phyloP scores from a whole-genome alignment of 2,329 filamentous ascomycete species.

The Cordyceps sp. region DNA sequence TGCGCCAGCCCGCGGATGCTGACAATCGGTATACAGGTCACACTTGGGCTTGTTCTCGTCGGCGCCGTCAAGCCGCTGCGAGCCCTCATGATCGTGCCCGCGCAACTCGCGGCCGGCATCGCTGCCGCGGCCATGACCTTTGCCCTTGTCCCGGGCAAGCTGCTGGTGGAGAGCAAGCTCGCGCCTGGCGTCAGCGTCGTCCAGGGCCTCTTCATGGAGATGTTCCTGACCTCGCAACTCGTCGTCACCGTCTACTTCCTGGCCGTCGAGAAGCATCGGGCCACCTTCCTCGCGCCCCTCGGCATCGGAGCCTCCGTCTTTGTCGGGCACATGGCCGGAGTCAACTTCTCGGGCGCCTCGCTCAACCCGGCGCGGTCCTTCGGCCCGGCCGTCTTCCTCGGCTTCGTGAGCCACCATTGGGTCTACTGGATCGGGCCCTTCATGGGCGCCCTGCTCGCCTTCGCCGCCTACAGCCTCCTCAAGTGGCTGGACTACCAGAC shows the following conservation, averaged over 20 bases:
- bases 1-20: neutral
- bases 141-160: conserved; percentile 37
- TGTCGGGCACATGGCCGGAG: conserved; percentile 30
- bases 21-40: conserved; percentile 19
- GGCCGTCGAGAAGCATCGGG: conserved; percentile 56
- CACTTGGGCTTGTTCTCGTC: conserved; percentile 40
- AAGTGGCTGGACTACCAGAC: conserved; percentile 34
- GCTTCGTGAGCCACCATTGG: conserved; percentile 31
- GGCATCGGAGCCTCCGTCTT: conserved; percentile 59
- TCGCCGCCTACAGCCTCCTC: conserved; percentile 30
- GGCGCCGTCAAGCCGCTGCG: conserved; percentile 37
- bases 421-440: conserved; percentile 38
- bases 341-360: conserved; percentile 29
- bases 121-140: conserved; percentile 39
- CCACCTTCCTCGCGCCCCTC: conserved; percentile 53
- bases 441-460: conserved; percentile 30
- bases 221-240: conserved; percentile 47
- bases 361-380: conserved; percentile 35
- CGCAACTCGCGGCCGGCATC: conserved; percentile 43
- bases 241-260: conserved; percentile 53
- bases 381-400: conserved; percentile 26
- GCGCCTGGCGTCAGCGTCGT: conserved; percentile 29
- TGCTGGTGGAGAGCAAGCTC: conserved; percentile 40
- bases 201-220: conserved; percentile 50
- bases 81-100: conserved; percentile 31